These are phyloP conservation scores for Colletotrichum eremochloae DNA, from an alignment of 2,329 filamentous ascomycete species.

Conservation along the genomic window DNA sequence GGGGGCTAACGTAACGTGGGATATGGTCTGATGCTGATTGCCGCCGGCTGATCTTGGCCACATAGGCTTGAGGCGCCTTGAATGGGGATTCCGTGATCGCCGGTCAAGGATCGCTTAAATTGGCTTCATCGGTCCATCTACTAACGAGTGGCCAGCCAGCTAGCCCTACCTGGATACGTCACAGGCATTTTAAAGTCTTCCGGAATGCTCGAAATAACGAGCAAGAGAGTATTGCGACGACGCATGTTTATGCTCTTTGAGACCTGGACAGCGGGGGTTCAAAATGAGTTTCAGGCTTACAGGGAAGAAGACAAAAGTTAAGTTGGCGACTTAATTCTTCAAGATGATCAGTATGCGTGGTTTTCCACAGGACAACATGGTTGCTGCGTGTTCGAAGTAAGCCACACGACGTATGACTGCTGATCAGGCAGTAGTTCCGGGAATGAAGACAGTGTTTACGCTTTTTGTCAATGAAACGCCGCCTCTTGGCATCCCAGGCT, in stretches of 20 bases:
- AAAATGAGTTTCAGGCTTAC: not conserved
- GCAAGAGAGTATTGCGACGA: not conserved
- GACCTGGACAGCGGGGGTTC: not conserved
- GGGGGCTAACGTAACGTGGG: conserved; percentile 1
- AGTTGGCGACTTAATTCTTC: not conserved
- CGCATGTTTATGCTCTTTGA: not conserved
- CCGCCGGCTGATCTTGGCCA: not conserved
- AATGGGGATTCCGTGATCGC: not conserved
- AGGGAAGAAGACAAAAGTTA: not conserved
- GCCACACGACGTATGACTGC: not conserved
- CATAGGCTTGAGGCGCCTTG: not conserved
- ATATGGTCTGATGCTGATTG: not conserved
- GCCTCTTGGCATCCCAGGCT: too few relatives aligned
- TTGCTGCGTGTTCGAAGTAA: not conserved
- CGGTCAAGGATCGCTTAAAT: not conserved
- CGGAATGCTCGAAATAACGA: not conserved
- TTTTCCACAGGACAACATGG: not conserved
- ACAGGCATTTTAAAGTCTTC: not conserved
- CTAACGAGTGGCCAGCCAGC: not conserved
- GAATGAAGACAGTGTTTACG: too few relatives aligned
- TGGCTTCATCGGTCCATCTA: not conserved
- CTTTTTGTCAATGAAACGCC: too few relatives aligned
- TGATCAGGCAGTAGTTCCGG: too few relatives aligned
- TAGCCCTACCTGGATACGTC: not conserved
- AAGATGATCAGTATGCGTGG: too few relatives aligned